These are phyloP conservation scores for Omphalea diandra DNA, from an alignment of 441 rosid species.

Conservation along the genomic window DNA sequence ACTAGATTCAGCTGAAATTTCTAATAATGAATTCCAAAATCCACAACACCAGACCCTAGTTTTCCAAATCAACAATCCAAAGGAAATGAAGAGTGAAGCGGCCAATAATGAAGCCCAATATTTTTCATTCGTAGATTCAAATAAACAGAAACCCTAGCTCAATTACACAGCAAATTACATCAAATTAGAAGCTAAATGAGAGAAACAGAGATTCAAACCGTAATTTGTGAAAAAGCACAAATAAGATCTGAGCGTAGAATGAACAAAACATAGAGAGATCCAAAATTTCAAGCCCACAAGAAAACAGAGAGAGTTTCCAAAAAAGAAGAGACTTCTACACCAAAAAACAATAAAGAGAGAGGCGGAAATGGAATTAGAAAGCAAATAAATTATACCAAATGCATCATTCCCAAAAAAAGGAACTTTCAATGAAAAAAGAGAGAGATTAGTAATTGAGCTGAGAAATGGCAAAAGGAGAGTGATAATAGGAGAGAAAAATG, in stretches of 20 bases:
- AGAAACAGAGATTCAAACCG: constrained; percentile 37
- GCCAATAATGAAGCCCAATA: no score
- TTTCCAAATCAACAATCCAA: constrained; percentile 11
- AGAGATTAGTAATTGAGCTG: constrained; percentile 17
- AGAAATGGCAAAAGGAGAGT: constrained; percentile 42
- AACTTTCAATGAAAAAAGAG: background rate
- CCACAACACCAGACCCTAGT: constrained; percentile 20
- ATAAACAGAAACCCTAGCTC: constrained; percentile 21
- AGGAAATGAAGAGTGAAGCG: no score
- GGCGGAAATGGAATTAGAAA: background rate
- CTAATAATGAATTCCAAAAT: constrained; percentile 3
- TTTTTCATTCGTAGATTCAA: constrained; percentile 22
- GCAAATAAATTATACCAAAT: background rate
- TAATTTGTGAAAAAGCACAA: constrained; percentile 36
- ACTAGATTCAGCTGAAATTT: constrained; percentile 12
- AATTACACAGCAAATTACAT: background rate
- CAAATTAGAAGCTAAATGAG: background rate
- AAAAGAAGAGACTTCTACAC: constrained; percentile 1
- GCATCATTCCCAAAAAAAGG: background rate
- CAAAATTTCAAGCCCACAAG: constrained; percentile 11
- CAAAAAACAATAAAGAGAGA: no score
- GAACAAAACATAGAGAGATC: constrained; percentile 43
- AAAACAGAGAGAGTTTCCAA: constrained; percentile 10
- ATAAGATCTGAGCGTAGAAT: constrained; percentile 48
- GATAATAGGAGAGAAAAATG: constrained; percentile 44